Base-by-base conservation (phyloP, 2,329 filamentous ascomycete species). In the Fusarium robinianum region DNA sequence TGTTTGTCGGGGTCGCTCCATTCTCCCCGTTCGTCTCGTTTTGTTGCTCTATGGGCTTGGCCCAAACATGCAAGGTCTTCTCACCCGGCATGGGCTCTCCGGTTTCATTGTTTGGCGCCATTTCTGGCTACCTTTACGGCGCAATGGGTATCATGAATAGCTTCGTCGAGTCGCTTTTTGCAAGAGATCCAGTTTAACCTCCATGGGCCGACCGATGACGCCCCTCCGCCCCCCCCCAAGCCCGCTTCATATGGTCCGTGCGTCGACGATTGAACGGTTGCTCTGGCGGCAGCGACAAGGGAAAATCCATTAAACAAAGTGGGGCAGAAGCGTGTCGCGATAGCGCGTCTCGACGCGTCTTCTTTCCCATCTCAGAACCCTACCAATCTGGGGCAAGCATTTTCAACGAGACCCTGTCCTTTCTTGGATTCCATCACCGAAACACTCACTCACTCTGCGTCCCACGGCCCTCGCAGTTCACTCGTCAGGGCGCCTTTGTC, bases 51-150 rank as follows among this genome's bases (percentile, higher is more conserved):
- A 66, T 52, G 6, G 67, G 65, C 44, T 67, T 66, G 23, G 66
- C 65, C 67, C 67, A 70, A 43, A 68, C 63, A 44, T 68, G 65
- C 22, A 70, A 35, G 18, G 60, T 64, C 55, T 67, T 68, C n/a
- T 64, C 55, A 35, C 55, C 46, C 16, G 57, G 54, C 29, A 43
- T 41, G 9, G 58, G 59, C 39, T 46, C 57, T 36, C 54, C 58
- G 49, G 61, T 49, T 35, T 64, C 54, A 32, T 52, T 53, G 40
- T 59, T 63, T 53, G 65, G 58, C 35, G 63, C 66, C 66, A 68
- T 68, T 59, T 44, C 63, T 57, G 63, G 66, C 66, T 66, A 66
- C 59, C 53, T 63, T 14, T 43, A 43, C 25, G 47, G 44, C 40
- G 38, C 50, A 62, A 62, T 58, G 32, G 54, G 36, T 60, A 36